Evolutionary conservation across 2,329 filamentous ascomycete genomes (phyloP).

Genomic region (Cladosporium sp.): DNA sequence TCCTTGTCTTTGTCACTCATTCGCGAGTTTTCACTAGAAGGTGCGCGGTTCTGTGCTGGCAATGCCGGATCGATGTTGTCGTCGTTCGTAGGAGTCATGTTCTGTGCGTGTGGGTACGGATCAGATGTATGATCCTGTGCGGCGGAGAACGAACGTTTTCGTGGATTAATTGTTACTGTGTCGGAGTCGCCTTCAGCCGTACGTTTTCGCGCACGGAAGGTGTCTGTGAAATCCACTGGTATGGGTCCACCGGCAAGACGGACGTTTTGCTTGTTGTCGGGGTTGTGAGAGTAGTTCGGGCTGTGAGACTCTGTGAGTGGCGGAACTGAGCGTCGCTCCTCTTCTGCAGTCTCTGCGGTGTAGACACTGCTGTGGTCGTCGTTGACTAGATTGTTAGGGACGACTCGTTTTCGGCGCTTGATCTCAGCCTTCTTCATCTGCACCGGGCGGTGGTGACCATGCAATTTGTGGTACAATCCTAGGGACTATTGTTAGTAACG

Average conservation of each 20-base stretch:
- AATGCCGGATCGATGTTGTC: constrained; percentile 30
- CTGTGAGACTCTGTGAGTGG: not conserved
- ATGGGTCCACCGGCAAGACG: constrained; percentile 23
- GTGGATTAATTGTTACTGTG: constrained; percentile 28
- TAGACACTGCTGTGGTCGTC: constrained; percentile 18
- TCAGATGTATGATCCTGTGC: constrained; percentile 1
- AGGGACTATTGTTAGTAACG: constrained; percentile 16
- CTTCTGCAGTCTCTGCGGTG: constrained; percentile 4
- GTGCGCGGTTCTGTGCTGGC: constrained; percentile 29
- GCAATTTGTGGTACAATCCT: constrained; percentile 95
- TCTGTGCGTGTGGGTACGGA: constrained; percentile 21
- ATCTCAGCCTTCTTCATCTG: constrained; percentile 99
- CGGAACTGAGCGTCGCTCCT: constrained; percentile 8
- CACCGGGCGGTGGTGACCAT: constrained; percentile 85
- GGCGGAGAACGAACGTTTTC: constrained; percentile 65
- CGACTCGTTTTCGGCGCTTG: constrained; percentile 90
- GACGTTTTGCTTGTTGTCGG: constrained; percentile 6
- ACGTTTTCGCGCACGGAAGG: constrained; percentile 18
- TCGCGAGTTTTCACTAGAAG: constrained; percentile 14
- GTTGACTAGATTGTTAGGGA: constrained; percentile 63
- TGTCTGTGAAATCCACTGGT: constrained; percentile 35
- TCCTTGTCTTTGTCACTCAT: constrained; percentile 41
- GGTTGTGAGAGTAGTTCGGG: constrained; percentile 7
- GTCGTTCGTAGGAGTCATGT: constrained; percentile 14
- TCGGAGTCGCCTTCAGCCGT: constrained; percentile 2